Evolutionary conservation across 148 eudicot species (phyloP), one percentile per base, ranked within the genome.

Genomic region (Talinum fruticosum): DNA sequence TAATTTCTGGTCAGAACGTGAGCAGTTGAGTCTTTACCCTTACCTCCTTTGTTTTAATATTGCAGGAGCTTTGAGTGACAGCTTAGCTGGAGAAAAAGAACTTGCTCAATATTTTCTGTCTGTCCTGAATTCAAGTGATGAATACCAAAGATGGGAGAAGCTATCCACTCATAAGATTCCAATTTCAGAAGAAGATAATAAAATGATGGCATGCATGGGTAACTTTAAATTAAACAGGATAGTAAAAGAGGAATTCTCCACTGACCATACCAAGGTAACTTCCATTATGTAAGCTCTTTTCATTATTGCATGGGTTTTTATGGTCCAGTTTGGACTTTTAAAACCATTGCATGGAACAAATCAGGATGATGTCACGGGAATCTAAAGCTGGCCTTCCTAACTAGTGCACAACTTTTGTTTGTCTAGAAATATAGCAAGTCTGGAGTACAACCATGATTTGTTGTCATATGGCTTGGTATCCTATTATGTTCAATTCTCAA

Each of bases 261-360:
- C 87, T 2, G 97, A 90, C 84, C 97, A 94, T 83, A 90, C 96
- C 24, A 94, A 92, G 97, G 98, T 94, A 76, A 45, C 41, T 72
- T 37, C 19, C 23, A 32, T 21, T 67, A 10, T 69, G 45, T 23
- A 23, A 57, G 64, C 57, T 51, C 57, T 51, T 51, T 34, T 30
- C 15, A 19, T 8, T 38, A 19, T 29, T 53, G 45, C 29, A 49
- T 26, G 30, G 66, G 21, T 36, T n/a, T 23, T 23, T 5, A 21
- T 57, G 64, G 1, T 57, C 64, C 64, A n/a, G 26, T 19, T 21
- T 57, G 64, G 24, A n/a, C 57, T 57, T 57, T 28, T 18, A 57
- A 23, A 54, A 57, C 6, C n/a, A 19, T 57, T 26, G n/a, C 23
- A 57, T 57, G 10, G 64, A 57, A 23, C 64, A 57, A 57, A n/a